A percentile compares a stretch with the other conserved stretches of the same genome.
Evolutionary conservation across 2,329 filamentous ascomycete genomes (phyloP).

Genomic region (Trichoderma asperellum): DNA sequence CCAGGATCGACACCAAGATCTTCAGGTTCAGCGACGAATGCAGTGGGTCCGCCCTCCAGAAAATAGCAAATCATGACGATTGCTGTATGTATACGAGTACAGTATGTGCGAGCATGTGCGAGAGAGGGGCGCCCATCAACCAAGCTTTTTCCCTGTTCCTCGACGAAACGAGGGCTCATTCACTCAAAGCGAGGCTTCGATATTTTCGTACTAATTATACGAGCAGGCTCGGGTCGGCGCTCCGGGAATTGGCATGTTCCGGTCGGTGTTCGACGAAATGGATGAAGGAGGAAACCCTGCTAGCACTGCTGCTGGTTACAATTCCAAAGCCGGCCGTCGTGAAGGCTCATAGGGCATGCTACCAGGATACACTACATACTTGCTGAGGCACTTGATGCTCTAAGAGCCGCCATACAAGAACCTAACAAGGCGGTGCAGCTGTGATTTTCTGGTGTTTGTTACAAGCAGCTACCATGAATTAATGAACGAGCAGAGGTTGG

Average conservation of each 20-base stretch:
- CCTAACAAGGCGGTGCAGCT: background rate
- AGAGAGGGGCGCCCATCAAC: conserved; percentile 15
- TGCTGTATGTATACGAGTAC: background rate
- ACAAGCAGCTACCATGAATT: background rate
- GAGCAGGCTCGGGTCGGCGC: background rate
- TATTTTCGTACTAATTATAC: background rate
- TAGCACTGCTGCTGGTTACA: background rate
- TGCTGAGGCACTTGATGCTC: background rate
- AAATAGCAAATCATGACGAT: conserved; percentile 23
- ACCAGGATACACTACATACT: background rate
- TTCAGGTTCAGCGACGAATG: conserved; percentile 27
- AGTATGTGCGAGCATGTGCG: background rate
- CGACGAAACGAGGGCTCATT: conserved; percentile 2
- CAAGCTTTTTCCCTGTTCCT: conserved; percentile 12
- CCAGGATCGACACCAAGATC: conserved; percentile 25
- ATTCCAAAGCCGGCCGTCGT: background rate
- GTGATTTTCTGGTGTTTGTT: background rate
- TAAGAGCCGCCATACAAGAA: background rate
- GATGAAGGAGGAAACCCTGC: background rate
- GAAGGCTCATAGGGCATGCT: conserved; percentile 2
- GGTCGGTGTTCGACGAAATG: background rate
- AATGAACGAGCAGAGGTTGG: background rate
- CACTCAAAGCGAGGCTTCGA: background rate
- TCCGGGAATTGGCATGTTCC: conserved; percentile 10
- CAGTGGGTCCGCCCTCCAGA: conserved; percentile 6